Evolutionary conservation across 2,329 filamentous ascomycete genomes (phyloP).

Genomic region (Alternaria ethzedia): DNA sequence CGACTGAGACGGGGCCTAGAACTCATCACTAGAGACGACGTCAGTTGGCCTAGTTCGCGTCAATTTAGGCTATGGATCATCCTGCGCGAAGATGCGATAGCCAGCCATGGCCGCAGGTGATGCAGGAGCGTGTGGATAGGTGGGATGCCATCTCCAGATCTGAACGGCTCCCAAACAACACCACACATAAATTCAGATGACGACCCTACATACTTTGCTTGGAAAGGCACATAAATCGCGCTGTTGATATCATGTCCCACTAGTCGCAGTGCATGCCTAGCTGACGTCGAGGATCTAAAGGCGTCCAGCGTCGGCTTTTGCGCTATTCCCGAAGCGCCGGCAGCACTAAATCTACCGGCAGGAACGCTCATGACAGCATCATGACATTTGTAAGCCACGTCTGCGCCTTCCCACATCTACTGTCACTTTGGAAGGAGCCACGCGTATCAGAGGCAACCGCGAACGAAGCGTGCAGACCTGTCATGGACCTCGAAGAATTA

Average conservation of each 20-base stretch:
- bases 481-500: neutral
- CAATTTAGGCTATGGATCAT: neutral
- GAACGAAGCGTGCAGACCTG: neutral
- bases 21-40: neutral
- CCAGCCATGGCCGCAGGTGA: neutral
- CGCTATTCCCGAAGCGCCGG: neutral
- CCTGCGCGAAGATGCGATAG: neutral
- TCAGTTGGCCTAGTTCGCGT: neutral
- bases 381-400: neutral
- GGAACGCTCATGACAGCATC: neutral
- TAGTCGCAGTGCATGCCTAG: neutral
- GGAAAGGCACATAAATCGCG: neutral
- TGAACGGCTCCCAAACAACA: too few species aligned
- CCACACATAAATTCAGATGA: neutral
- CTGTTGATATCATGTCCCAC: neutral
- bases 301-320: neutral
- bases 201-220: neutral
- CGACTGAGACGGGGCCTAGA: neutral
- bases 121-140: neutral
- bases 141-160: neutral
- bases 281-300: neutral
- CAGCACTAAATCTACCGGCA: neutral
- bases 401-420: neutral
- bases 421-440: neutral
- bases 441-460: neutral